phyloP scores from a whole-genome alignment of 257 asterid genomes.

The Lycium barbarum region DNA sequence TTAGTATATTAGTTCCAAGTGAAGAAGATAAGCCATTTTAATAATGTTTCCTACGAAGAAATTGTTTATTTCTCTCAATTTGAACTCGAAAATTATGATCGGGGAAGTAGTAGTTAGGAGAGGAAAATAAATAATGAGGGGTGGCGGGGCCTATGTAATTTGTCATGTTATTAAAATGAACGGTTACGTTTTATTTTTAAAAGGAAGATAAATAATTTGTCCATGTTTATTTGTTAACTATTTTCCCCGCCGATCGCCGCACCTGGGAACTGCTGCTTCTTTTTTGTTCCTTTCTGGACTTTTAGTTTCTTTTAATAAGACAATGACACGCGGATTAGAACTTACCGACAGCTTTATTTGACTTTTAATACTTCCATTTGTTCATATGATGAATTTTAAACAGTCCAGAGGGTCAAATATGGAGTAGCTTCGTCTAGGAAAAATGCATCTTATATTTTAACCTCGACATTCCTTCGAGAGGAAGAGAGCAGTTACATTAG shows the following conservation, averaged over 20 bases:
- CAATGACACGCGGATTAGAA: neutral
- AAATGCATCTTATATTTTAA: neutral
- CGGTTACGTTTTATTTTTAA: conserved; percentile 23
- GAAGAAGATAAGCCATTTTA: too few species aligned
- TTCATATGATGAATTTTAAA: neutral
- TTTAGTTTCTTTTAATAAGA: neutral
- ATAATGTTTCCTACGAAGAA: too few species aligned
- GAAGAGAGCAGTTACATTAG: neutral
- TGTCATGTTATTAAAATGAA: conserved; percentile 19
- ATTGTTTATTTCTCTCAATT: too few species aligned
- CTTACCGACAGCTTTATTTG: conserved; percentile 26
- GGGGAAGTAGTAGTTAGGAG: too few species aligned
- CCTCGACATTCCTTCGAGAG: neutral
- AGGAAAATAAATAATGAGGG: neutral
- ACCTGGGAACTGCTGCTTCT: conserved; percentile 83
- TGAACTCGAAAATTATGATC: too few species aligned
- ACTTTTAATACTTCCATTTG: neutral
- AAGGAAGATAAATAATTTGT: neutral
- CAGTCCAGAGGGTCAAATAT: neutral
- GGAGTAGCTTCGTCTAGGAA: neutral
- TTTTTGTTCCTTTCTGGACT: neutral
- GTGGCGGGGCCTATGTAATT: neutral
- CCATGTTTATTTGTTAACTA: conserved; percentile 26
- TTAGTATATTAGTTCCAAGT: conserved; percentile 13
- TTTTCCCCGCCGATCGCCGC: conserved; percentile 91